A percentile compares a stretch with the other conserved stretches of the same genome.
These are phyloP conservation scores for Carex scoparia DNA, from an alignment of 176 grass and related monocot genomes.

Conservation along the genomic window DNA sequence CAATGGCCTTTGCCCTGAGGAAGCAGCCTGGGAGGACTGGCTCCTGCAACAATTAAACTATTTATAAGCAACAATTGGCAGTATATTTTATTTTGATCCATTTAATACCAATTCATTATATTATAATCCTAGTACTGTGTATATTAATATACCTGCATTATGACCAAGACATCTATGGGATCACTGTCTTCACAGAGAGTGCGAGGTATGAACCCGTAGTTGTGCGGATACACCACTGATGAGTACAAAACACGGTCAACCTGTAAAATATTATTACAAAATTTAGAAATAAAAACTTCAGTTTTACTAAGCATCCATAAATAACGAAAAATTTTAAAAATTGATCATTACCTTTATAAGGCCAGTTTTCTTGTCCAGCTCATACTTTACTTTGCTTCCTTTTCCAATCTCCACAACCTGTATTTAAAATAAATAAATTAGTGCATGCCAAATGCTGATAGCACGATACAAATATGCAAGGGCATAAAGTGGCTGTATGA, in stretches of 20 bases:
- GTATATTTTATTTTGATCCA: not conserved
- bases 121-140: not conserved
- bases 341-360: conserved; percentile 60
- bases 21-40: conserved; percentile 91
- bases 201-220: conserved; percentile 97
- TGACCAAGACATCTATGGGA: conserved; percentile 91
- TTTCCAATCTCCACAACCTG: conserved; percentile 92
- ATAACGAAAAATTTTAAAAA: not conserved
- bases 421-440: not conserved
- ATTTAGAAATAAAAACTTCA: not conserved
- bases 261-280: conserved; percentile 26
- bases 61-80: not conserved
- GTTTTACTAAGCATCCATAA: not conserved
- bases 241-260: conserved; percentile 95
- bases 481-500: not conserved
- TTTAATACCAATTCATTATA: not conserved
- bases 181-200: conserved; percentile 95
- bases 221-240: conserved; percentile 95
- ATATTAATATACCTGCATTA: conserved; percentile 74
- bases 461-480: not conserved
- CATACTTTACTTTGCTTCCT: conserved; percentile 97
- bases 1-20: conserved; percentile 86
- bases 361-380: conserved; percentile 98
- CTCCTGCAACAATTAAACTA: conserved; percentile 41
- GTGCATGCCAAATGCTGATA: not conserved